A percentile compares a stretch with the other conserved stretches of the same genome.
Conservation (phyloP, 257 asterid species). For the Solanum bulbocastanum region DNA sequence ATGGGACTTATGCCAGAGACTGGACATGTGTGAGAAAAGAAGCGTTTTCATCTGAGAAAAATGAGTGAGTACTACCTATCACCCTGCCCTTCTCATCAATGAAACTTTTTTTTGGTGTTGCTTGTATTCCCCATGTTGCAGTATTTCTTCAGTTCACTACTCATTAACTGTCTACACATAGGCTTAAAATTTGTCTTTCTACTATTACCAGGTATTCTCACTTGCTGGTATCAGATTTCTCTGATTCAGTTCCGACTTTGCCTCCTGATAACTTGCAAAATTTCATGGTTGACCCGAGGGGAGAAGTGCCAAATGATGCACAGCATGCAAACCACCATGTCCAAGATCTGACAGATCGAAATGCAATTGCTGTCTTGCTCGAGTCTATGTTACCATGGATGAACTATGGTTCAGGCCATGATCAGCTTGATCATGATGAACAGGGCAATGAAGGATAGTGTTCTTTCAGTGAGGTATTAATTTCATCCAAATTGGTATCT, state of each 20-base stretch:
- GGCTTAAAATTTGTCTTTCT: neutral
- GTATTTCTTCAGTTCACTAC: neutral
- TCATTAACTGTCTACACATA: neutral
- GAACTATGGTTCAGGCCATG: conserved; percentile 46
- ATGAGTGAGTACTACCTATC: conserved; percentile 47
- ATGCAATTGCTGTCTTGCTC: conserved; percentile 61
- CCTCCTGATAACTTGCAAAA: conserved; percentile 93
- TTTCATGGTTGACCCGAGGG: conserved; percentile 55
- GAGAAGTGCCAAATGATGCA: conserved; percentile 33
- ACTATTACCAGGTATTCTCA: conserved; percentile 58
- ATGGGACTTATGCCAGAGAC: conserved; percentile 45
- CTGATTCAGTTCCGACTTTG: conserved; percentile 74
- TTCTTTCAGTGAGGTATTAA: neutral
- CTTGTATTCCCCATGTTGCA: neutral
- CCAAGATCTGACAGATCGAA: conserved; percentile 57
- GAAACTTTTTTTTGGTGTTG: neutral
- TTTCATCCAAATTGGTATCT: neutral
- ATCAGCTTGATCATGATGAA: conserved; percentile 22
- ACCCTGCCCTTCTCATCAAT: neutral
- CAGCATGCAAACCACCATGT: conserved; percentile 19
- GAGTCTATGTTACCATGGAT: conserved; percentile 86
- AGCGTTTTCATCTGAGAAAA: conserved; percentile 69
- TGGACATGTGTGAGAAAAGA: conserved; percentile 82
- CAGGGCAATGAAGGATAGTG: conserved; percentile 29
- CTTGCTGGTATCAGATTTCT: conserved; percentile 68